These are phyloP conservation scores for Neofusicoccum umdonicola DNA, from an alignment of 2,329 filamentous ascomycete genomes.

Conservation along the genomic window DNA sequence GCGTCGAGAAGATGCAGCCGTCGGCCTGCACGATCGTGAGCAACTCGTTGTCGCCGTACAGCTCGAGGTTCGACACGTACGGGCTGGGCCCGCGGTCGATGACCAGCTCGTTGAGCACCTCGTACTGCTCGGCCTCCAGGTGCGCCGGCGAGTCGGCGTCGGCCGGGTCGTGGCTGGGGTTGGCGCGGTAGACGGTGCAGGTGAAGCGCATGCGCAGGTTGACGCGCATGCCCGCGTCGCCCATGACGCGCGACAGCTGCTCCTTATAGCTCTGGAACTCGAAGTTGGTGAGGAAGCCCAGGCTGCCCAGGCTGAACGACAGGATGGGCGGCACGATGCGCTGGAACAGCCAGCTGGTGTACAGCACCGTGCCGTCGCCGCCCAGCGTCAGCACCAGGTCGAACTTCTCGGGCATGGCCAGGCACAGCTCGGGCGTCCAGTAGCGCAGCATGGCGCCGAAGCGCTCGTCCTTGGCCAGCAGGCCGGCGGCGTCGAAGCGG, in stretches of 20 bases:
- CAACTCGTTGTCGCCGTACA: slow-evolving; percentile 93
- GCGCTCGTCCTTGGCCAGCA: slow-evolving; percentile 70
- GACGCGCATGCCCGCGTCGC: slow-evolving; percentile 91
- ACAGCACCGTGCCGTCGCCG: slow-evolving; percentile 82
- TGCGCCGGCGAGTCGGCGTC: slow-evolving; percentile 47
- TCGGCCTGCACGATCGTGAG: slow-evolving; percentile 95
- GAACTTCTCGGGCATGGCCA: slow-evolving; percentile 89
- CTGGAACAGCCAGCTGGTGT: slow-evolving; percentile 91
- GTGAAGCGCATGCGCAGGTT: slow-evolving; percentile 99
- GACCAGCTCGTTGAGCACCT: slow-evolving; percentile 96
- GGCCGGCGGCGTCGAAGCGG: slow-evolving; percentile 74
- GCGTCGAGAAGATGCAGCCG: slow-evolving; percentile 95
- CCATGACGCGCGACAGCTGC: slow-evolving; percentile 86
- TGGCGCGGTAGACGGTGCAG: slow-evolving; percentile 85
- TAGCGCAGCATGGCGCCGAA: slow-evolving; percentile 85
- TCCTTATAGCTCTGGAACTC: slow-evolving; percentile 85
- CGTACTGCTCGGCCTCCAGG: slow-evolving; percentile 91
- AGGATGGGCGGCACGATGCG: slow-evolving; percentile 80
- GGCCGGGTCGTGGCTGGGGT: slow-evolving; percentile 31
- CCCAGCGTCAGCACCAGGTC: slow-evolving; percentile 88
- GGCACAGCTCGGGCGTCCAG: slow-evolving; percentile 96
- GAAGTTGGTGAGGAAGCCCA: slow-evolving; percentile 87
- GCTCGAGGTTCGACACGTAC: slow-evolving; percentile 93
- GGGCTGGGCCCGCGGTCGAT: slow-evolving; percentile 96
- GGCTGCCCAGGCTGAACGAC: slow-evolving; percentile 78